Conservation (phyloP, 106 monocot species). For the Allium fistulosum region DNA sequence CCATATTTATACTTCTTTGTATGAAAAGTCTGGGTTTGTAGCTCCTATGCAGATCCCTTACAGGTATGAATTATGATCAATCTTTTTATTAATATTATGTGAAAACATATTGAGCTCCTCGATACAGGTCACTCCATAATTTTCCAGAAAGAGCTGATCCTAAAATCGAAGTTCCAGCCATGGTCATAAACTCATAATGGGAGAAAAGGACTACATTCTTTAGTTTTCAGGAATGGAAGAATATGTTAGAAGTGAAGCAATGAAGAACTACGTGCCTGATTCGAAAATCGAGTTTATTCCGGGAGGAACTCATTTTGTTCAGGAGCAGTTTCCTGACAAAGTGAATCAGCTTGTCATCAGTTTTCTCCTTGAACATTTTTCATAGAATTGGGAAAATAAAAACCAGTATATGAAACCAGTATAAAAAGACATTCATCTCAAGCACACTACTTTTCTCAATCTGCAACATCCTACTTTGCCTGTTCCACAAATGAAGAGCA, state of each 20-base stretch:
- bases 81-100: neutral
- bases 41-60: slow-evolving; percentile 28
- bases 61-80: slow-evolving; percentile 1
- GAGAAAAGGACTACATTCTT: slow-evolving; percentile 18
- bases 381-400: no score
- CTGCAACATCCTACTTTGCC: slow-evolving; percentile 23
- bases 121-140: neutral
- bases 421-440: neutral
- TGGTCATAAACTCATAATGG: slow-evolving; percentile 34
- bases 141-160: neutral
- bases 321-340: slow-evolving; percentile 42
- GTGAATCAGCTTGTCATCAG: slow-evolving; percentile 36
- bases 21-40: slow-evolving; percentile 28
- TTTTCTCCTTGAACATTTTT: slow-evolving; percentile 14
- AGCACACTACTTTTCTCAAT: slow-evolving; percentile 65
- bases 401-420: no score
- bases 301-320: slow-evolving; percentile 41
- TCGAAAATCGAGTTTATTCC: slow-evolving; percentile 15
- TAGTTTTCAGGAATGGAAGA: slow-evolving; percentile 17
- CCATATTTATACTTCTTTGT: slow-evolving; percentile 11
- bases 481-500: slow-evolving; percentile 77
- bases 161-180: slow-evolving; percentile 1
- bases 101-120: no score
- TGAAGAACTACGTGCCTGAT: slow-evolving; percentile 17
- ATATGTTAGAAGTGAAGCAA: slow-evolving; percentile 9